A percentile compares a stretch with the other conserved stretches of the same genome.
phyloP scores from a whole-genome alignment of 2,329 filamentous ascomycete genomes.

The Xylariomycetidae sp. region DNA sequence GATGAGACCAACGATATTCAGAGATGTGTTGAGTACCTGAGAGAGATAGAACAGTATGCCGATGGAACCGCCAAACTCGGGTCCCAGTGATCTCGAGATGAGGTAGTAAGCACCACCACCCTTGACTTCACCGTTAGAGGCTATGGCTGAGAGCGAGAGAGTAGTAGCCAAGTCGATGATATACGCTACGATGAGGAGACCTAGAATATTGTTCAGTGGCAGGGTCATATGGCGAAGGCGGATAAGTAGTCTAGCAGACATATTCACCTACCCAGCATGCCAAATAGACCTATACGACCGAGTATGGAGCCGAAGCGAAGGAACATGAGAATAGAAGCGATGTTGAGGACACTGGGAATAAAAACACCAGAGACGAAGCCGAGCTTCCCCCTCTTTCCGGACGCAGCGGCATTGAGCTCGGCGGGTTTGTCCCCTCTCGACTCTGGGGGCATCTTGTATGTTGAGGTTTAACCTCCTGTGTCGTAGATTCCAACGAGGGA shows the following conservation, averaged over 20 bases:
- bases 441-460: conserved; percentile 17
- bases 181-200: conserved; percentile 71
- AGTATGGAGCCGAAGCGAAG: conserved; percentile 81
- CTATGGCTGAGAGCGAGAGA: conserved; percentile 82
- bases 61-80: conserved; percentile 86
- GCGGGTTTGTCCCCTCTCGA: conserved; percentile 12
- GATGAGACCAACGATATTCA: conserved; percentile 83
- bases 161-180: conserved; percentile 78
- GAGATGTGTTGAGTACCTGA: conserved; percentile 79
- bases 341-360: conserved; percentile 83
- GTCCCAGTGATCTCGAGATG: conserved; percentile 79
- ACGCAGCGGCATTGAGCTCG: conserved; percentile 22
- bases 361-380: conserved; percentile 77
- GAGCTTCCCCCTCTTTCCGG: conserved; percentile 55
- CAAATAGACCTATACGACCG: conserved; percentile 72
- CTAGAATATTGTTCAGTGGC: conserved; percentile 34
- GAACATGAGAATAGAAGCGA: conserved; percentile 89
- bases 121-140: conserved; percentile 83
- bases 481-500: too few relatives aligned
- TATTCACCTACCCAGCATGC: conserved; percentile 65
- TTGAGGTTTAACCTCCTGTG: too few relatives aligned
- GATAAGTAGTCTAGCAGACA: conserved; percentile 1
- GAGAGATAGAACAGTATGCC: conserved; percentile 87
- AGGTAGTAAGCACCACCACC: conserved; percentile 86
- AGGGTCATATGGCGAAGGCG: neutral